Percentiles rank a stretch among this genome's conserved stretches.
phyloP scores from a whole-genome alignment of 257 asterid genomes.

The Paraleonurus japonicus region DNA sequence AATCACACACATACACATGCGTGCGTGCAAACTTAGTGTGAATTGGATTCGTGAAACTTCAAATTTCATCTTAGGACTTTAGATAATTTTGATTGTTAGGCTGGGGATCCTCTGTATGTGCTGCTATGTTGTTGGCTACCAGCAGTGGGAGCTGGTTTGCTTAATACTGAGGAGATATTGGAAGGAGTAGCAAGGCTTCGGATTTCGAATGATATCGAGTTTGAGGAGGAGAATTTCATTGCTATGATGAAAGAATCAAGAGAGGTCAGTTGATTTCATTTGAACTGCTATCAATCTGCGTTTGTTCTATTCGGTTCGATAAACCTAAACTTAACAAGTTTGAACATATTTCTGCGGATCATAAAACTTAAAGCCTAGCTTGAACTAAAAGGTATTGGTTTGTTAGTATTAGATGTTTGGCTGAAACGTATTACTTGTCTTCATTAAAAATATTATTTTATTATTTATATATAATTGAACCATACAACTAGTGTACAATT shows the following conservation, averaged over 20 bases:
- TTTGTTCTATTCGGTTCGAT: neutral
- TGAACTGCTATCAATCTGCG: neutral
- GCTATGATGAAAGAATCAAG: slow-evolving; percentile 83
- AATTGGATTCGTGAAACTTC: too few relatives aligned
- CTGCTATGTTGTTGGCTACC: slow-evolving; percentile 90
- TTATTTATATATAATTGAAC: too few relatives aligned
- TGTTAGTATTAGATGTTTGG: too few relatives aligned
- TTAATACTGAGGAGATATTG: slow-evolving; percentile 90
- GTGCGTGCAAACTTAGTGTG: neutral
- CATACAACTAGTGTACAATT: too few relatives aligned
- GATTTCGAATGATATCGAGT: slow-evolving; percentile 80
- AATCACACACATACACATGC: neutral
- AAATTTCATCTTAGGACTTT: neutral
- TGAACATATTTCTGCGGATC: too few relatives aligned
- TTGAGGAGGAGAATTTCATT: slow-evolving; percentile 83
- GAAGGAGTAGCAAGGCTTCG: slow-evolving; percentile 95
- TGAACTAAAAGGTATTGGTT: too few relatives aligned
- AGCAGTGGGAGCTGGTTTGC: slow-evolving; percentile 93
- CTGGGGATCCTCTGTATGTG: slow-evolving; percentile 87
- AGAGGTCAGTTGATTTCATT: slow-evolving; percentile 52
- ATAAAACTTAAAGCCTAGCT: too few relatives aligned
- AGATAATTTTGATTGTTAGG: slow-evolving; percentile 34
- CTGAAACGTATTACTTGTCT: too few relatives aligned
- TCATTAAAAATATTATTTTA: too few relatives aligned
- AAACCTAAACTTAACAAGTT: too few relatives aligned